These are phyloP conservation scores for Aristolochia fimbriata DNA, from an alignment of 164 flowering plant genomes.

Conservation along the genomic window DNA sequence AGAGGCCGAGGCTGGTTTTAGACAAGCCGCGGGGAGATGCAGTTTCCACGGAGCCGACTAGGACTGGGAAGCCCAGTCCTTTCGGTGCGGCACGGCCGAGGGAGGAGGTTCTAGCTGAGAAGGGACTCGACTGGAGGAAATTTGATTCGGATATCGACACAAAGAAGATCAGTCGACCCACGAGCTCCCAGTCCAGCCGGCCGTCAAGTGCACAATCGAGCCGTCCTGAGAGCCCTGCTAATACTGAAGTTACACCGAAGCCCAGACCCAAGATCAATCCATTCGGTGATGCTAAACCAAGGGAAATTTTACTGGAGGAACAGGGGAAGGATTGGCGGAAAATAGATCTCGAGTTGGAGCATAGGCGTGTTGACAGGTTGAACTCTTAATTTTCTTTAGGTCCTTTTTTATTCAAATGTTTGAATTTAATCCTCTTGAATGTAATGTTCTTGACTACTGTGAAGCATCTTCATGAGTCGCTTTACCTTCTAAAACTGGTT, in stretches of 20 bases:
- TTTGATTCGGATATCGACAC: slow-evolving; percentile 52
- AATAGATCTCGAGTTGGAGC: slow-evolving; percentile 81
- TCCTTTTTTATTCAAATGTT: too few relatives aligned
- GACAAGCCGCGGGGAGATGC: slow-evolving; percentile 33
- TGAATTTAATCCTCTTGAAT: too few relatives aligned
- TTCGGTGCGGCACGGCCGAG: slow-evolving; percentile 89
- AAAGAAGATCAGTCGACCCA: slow-evolving; percentile 57
- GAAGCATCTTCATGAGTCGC: too few relatives aligned
- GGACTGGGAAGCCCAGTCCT: slow-evolving; percentile 45
- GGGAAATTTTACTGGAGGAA: slow-evolving; percentile 68
- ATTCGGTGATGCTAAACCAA: slow-evolving; percentile 92
- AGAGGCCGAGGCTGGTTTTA: slow-evolving; percentile 44
- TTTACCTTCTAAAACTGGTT: too few relatives aligned
- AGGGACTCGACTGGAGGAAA: slow-evolving; percentile 86
- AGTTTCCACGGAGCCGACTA: slow-evolving; percentile 25
- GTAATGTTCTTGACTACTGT: too few relatives aligned
- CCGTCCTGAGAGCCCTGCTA: slow-evolving; percentile 41
- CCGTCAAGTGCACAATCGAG: slow-evolving; percentile 66
- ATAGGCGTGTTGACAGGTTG: slow-evolving; percentile 63
- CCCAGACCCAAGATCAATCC: slow-evolving; percentile 74
- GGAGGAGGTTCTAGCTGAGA: slow-evolving; percentile 82
- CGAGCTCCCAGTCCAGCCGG: slow-evolving; percentile 77
- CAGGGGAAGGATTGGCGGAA: slow-evolving; percentile 86
- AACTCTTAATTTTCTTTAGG: not conserved
- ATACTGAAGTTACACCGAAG: slow-evolving; percentile 26